Conservation (phyloP, 2,329 filamentous ascomycete species). For the Diaporthe nobilis region DNA sequence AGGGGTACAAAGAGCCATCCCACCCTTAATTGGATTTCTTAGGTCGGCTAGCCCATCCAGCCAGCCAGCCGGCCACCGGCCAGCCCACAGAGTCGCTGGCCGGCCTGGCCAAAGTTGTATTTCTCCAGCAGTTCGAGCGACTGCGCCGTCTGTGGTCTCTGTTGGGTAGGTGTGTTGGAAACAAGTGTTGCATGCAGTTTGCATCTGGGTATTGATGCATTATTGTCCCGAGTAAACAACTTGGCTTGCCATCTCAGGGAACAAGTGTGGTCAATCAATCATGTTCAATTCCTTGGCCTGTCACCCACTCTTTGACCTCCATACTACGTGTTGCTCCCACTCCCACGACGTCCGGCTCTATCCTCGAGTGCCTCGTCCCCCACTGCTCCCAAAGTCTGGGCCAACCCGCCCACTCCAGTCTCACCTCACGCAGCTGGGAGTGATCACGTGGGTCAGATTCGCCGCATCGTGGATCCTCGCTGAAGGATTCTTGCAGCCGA, state of each 20-base stretch:
- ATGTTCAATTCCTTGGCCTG: too few relatives aligned
- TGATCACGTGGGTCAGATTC: constrained; percentile 36
- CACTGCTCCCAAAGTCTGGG: constrained; percentile 22
- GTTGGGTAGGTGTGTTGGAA: not conserved
- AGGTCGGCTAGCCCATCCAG: not conserved
- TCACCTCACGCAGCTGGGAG: constrained; percentile 27
- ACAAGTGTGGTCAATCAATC: not conserved
- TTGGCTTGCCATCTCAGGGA: not conserved
- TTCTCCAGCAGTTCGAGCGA: not conserved
- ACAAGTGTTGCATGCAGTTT: not conserved
- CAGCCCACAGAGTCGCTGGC: not conserved
- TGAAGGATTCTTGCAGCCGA: constrained; percentile 11
- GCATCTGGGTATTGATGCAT: not conserved
- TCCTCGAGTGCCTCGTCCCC: constrained; percentile 2
- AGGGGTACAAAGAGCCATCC: constrained; percentile 24
- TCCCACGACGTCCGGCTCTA: constrained; percentile 6
- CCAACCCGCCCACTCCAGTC: constrained; percentile 30
- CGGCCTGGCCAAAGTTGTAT: not conserved
- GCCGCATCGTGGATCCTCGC: not conserved
- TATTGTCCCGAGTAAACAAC: not conserved
- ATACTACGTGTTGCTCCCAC: not conserved
- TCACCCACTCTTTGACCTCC: not conserved
- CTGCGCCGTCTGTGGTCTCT: not conserved
- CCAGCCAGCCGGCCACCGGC: constrained; percentile 7
- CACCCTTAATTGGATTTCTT: constrained; percentile 15